These are phyloP conservation scores for Coemansia sp. DNA, from an alignment of 192 early-diverging fungal species.

Conservation along the genomic window DNA sequence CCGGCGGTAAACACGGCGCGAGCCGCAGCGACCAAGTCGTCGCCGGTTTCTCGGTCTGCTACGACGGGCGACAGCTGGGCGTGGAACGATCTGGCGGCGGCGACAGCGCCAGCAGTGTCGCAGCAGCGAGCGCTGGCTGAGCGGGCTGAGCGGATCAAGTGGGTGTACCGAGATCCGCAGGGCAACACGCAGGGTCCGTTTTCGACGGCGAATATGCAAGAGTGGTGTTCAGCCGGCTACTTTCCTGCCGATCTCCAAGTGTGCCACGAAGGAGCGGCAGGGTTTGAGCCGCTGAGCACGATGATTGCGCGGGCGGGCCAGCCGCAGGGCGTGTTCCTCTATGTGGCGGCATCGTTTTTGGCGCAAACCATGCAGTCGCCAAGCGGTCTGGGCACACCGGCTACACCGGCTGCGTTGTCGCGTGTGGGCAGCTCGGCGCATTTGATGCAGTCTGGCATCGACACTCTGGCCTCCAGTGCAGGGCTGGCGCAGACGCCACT, in stretches of 20 bases:
- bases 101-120: background rate
- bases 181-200: slow-evolving; percentile 91
- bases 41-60: slow-evolving; percentile 1
- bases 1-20: background rate
- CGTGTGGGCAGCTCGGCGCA: slow-evolving; percentile 25
- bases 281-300: slow-evolving; percentile 76
- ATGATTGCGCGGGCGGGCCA: slow-evolving; percentile 67
- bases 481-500: background rate
- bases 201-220: slow-evolving; percentile 86
- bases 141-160: slow-evolving; percentile 52
- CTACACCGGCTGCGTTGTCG: slow-evolving; percentile 27
- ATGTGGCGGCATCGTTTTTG: slow-evolving; percentile 30
- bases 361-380: slow-evolving; percentile 10
- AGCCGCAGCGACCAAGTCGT: background rate
- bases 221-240: slow-evolving; percentile 88
- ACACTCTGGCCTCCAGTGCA: background rate
- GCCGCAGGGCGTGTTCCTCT: slow-evolving; percentile 71
- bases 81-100: slow-evolving; percentile 18
- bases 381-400: slow-evolving; percentile 32
- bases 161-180: slow-evolving; percentile 86
- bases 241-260: slow-evolving; percentile 80
- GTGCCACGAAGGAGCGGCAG: slow-evolving; percentile 71
- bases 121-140: slow-evolving; percentile 30
- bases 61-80: slow-evolving; percentile 13
- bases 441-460: background rate